Evolutionary conservation across 352 stramenopile species (phyloP).

Genomic region (Pythium plurisporium): DNA sequence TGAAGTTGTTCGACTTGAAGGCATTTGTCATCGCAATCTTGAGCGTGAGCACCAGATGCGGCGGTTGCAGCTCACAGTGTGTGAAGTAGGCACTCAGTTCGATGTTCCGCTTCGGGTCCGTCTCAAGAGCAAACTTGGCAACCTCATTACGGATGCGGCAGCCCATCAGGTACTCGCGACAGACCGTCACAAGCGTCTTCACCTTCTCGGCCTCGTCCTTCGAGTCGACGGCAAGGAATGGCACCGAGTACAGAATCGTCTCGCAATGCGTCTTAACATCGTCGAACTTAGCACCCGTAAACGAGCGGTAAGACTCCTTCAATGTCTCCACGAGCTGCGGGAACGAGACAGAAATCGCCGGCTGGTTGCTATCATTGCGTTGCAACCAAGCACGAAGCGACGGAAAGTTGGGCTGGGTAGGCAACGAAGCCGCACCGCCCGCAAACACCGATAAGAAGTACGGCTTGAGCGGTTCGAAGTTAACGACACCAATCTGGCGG

Average conservation of each 20-base stretch:
- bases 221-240: constrained; percentile 92
- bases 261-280: constrained; percentile 93
- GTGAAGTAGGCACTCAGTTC: constrained; percentile 99
- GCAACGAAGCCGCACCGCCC: constrained; percentile 72
- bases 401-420: constrained; percentile 79
- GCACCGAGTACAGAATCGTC: constrained; percentile 93
- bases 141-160: constrained; percentile 94
- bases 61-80: constrained; percentile 97
- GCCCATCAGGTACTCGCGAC: constrained; percentile 97
- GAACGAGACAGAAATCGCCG: constrained; percentile 88
- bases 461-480: constrained; percentile 95
- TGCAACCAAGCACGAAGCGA: constrained; percentile 77
- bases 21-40: constrained; percentile 99
- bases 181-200: constrained; percentile 95
- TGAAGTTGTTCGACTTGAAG: constrained; percentile 99
- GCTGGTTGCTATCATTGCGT: constrained; percentile 84
- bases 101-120: constrained; percentile 88
- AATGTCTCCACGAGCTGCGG: constrained; percentile 90
- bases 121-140: constrained; percentile 59
- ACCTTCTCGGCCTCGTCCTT: constrained; percentile 91
- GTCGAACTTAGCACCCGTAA: constrained; percentile 98
- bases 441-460: constrained; percentile 86
- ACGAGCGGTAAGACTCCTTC: constrained; percentile 94
- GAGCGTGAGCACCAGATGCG: constrained; percentile 97
- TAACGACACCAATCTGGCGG: constrained; percentile 97